Base-by-base conservation (phyloP, 2,329 filamentous ascomycete species). In the Fusarium sp. region DNA sequence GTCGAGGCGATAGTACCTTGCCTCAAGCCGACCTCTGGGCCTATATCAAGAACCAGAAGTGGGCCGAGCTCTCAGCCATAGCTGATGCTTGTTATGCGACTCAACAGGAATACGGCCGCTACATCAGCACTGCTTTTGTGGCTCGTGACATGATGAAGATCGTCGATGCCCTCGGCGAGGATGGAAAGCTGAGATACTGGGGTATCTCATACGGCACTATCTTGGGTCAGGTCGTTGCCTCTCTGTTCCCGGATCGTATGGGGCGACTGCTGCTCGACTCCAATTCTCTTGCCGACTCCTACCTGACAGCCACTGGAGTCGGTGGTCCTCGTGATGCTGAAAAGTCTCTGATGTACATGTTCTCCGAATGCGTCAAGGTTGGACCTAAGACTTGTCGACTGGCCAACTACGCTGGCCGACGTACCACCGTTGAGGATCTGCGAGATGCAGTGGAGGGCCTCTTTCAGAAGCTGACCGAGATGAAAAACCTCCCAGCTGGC, bases 91-190 rank as follows among this genome's bases (percentile, higher is more conserved):
- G 83, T 59, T 70, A 70, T 9, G 66, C 69, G 25, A 74, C 69
- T 4, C 70, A 79, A n/a, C 74, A 79, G 40, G 78, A 74, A 0
- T 45, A 58, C 3, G 82, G 78, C 1, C 77, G 77, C 3, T 71
- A 80, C 7, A 68, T 85, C 14, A 79, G 80, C 40, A 83, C 81
- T 0, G 73, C 81, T 4, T 83, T 82, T 59, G 80, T 80, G 1
- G 84, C 82, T 16, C 79, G 83, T 38, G 84, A 86, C 65, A 78
- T 85, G 77, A 81, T 85, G 68, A 65, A 74, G 27, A 81, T 86
- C 18, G 83, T 82, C 1, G 83, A 85, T 64, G 80, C 81, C 5
- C 79, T 84, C 2, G 79, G 72, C 4, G 80, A 81, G 50, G 82
- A 83, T 60, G 79, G 81, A 3, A 59, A 81, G 63, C 61, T 84